A percentile compares a stretch with the other conserved stretches of the same genome.
Conservation (phyloP, 148 eudicot species). For the Persicaria tinctoria region DNA sequence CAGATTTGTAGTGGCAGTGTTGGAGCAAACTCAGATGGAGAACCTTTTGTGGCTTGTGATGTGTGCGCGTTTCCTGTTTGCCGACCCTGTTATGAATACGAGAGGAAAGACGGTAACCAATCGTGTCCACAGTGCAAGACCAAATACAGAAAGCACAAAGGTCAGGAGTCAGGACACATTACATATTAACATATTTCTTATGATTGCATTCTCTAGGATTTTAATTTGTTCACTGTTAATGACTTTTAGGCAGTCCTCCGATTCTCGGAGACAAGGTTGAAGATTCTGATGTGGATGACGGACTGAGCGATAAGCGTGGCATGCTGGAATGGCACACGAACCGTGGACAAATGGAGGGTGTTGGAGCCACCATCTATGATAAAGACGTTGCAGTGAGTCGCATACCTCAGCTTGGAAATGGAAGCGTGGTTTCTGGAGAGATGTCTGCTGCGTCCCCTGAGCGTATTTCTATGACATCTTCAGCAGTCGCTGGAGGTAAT, state of each 20-base stretch:
- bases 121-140: slow-evolving; percentile 80
- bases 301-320: slow-evolving; percentile 23
- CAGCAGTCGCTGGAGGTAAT: slow-evolving; percentile 34
- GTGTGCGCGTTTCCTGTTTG: slow-evolving; percentile 71
- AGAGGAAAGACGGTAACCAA: slow-evolving; percentile 67
- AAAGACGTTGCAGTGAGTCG: slow-evolving; percentile 28
- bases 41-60: slow-evolving; percentile 59
- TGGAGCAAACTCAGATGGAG: slow-evolving; percentile 43
- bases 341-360: slow-evolving; percentile 28
- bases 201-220: slow-evolving; percentile 4
- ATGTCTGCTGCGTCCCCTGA: slow-evolving; percentile 40
- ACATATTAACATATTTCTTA: not conserved
- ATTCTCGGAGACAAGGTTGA: slow-evolving; percentile 32
- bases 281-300: slow-evolving; percentile 37
- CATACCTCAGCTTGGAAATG: slow-evolving; percentile 35
- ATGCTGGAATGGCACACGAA: slow-evolving; percentile 38
- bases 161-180: slow-evolving; percentile 17
- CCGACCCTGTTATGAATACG: slow-evolving; percentile 69
- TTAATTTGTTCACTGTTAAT: not conserved
- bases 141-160: slow-evolving; percentile 66
- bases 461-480: slow-evolving; percentile 31
- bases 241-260: slow-evolving; percentile 31
- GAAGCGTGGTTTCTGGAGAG: slow-evolving; percentile 38
- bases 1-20: slow-evolving; percentile 70
- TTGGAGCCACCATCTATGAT: slow-evolving; percentile 31